A percentile compares a stretch with the other conserved stretches of the same genome.
phyloP scores from a whole-genome alignment of 768 basidiomycete genomes.

The Pisolithus marmoratus region DNA sequence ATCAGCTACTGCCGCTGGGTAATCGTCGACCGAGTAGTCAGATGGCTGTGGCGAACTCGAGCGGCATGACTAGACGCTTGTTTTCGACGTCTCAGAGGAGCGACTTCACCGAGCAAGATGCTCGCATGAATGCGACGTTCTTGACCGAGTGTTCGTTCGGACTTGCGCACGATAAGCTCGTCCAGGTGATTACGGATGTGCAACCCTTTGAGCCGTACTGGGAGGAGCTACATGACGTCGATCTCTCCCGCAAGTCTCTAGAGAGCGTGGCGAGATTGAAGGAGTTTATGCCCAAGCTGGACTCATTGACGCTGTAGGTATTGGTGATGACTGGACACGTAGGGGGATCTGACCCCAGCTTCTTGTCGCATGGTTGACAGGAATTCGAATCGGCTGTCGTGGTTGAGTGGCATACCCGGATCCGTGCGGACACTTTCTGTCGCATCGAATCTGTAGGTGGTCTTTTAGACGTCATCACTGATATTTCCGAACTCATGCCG shows the following conservation, averaged over 20 bases:
- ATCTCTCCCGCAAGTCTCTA: constrained; percentile 56
- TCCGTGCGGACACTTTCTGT: constrained; percentile 72
- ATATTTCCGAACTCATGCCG: constrained; percentile 9
- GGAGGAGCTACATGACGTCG: constrained; percentile 73
- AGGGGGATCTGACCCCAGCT: constrained; percentile 1
- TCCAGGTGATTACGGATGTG: constrained; percentile 90
- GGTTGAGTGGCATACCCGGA: constrained; percentile 74
- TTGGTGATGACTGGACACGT: not conserved
- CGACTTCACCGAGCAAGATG: constrained; percentile 29
- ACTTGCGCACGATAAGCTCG: constrained; percentile 85
- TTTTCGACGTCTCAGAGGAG: constrained; percentile 43
- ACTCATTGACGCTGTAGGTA: constrained; percentile 70
- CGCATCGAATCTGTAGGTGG: constrained; percentile 63
- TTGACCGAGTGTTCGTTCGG: constrained; percentile 97
- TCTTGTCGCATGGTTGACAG: constrained; percentile 33
- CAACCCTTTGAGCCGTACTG: constrained; percentile 94
- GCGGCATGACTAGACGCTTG: constrained; percentile 30
- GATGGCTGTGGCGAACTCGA: constrained; percentile 17
- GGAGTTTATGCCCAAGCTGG: constrained; percentile 84
- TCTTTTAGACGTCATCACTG: constrained; percentile 2
- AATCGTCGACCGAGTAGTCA: constrained; percentile 36
- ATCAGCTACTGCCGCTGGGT: constrained; percentile 44
- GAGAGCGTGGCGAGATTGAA: constrained; percentile 71
- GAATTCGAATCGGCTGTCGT: constrained; percentile 67
- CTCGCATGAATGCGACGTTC: constrained; percentile 53